These are phyloP conservation scores for Kodamaea restingae DNA, from an alignment of 805 yeast species.

Conservation along the genomic window DNA sequence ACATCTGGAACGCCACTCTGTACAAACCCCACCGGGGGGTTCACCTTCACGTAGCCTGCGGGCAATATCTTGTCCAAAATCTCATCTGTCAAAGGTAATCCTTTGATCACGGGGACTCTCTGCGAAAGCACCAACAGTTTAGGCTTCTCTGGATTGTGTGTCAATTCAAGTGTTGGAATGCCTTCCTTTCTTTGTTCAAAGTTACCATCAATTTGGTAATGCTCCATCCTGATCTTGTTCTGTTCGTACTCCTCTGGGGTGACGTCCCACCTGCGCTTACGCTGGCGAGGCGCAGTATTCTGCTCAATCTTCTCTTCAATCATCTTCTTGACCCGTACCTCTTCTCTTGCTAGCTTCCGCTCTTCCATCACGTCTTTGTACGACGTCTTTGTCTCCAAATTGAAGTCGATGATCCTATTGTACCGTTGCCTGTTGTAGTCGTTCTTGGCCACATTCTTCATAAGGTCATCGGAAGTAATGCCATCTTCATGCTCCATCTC, in stretches of 20 bases:
- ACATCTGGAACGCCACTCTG: slow-evolving; percentile 36
- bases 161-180: too few species aligned
- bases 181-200: too few species aligned
- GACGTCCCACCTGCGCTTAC: slow-evolving; percentile 46
- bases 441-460: slow-evolving; percentile 14
- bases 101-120: slow-evolving; percentile 26
- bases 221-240: slow-evolving; percentile 12
- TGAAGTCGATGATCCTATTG: slow-evolving; percentile 22
- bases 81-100: slow-evolving; percentile 40
- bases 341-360: slow-evolving; percentile 39
- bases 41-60: slow-evolving; percentile 42
- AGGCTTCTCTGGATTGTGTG: too few species aligned
- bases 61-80: slow-evolving; percentile 50
- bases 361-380: slow-evolving; percentile 42
- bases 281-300: slow-evolving; percentile 12
- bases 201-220: too few species aligned
- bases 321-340: slow-evolving; percentile 22
- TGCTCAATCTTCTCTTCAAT: slow-evolving; percentile 18
- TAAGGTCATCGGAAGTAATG: slow-evolving; percentile 12
- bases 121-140: too few species aligned
- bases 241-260: slow-evolving; percentile 30
- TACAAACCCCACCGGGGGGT: slow-evolving; percentile 44
- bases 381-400: slow-evolving; percentile 15
- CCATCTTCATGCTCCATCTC: slow-evolving; percentile 21
- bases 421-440: slow-evolving; percentile 29